Conservation (phyloP, 495 filamentous ascomycete species). For the Daldinia grandis region DNA sequence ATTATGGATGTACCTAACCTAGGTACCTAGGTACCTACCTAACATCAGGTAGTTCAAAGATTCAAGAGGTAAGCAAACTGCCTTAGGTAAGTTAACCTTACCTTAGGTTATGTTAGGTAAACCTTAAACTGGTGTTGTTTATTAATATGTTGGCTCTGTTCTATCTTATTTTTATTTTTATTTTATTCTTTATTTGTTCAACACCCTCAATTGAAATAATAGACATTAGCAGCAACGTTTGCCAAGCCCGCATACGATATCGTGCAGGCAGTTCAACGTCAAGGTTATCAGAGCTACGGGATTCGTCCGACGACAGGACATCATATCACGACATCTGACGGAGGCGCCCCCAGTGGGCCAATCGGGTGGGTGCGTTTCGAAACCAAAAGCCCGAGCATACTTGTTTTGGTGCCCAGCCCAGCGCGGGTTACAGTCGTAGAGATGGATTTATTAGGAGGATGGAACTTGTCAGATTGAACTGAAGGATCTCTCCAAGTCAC, state of each 20-base stretch:
- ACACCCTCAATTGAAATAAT: neutral
- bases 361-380: conserved; percentile 42
- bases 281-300: conserved; percentile 14
- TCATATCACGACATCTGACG: conserved; percentile 41
- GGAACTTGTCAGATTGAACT: conserved; percentile 33
- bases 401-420: conserved; percentile 33
- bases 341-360: conserved; percentile 28
- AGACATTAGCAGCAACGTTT: neutral
- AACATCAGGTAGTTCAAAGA: too few relatives aligned
- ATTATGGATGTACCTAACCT: too few relatives aligned
- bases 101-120: too few relatives aligned
- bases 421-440: conserved; percentile 40
- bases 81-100: neutral
- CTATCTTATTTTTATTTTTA: neutral
- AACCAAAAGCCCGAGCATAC: conserved; percentile 38
- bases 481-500: conserved; percentile 39
- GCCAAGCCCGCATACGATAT: conserved; percentile 37
- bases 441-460: conserved; percentile 34
- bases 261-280: conserved; percentile 10
- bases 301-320: conserved; percentile 30
- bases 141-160: neutral
- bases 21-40: too few relatives aligned
- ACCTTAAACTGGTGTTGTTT: neutral
- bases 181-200: neutral
- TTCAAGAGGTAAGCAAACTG: neutral